Percentiles rank a stretch among this genome's conserved stretches.
Conservation (phyloP, 345 rosid species). For the Bruguiera parviflora region DNA sequence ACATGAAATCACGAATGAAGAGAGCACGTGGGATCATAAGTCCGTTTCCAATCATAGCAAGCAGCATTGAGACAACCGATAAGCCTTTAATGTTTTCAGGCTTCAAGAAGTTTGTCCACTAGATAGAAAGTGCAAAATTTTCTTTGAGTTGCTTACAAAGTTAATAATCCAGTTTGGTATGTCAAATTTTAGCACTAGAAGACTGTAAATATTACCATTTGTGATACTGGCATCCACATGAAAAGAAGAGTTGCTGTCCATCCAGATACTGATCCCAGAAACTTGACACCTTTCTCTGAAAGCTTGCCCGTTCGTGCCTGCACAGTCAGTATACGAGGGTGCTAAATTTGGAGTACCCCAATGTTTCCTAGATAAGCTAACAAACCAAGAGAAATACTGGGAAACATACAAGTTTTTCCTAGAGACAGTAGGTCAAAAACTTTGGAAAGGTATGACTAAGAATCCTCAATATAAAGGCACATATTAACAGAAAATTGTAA, state of each 20-base stretch:
- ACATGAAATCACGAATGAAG: conserved; percentile 88
- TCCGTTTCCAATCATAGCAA: conserved; percentile 88
- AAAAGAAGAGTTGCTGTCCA: conserved; percentile 96
- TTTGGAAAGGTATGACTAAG: neutral
- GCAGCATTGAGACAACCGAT: conserved; percentile 80
- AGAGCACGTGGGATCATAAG: conserved; percentile 92
- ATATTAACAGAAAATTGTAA: neutral
- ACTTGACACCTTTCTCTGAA: conserved; percentile 56
- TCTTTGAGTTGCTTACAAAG: conserved; percentile 15
- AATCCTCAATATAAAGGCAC: neutral
- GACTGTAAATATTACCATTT: conserved; percentile 50
- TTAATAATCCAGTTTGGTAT: neutral
- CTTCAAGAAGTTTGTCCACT: conserved; percentile 88
- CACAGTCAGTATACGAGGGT: conserved; percentile 24
- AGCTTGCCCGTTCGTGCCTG: conserved; percentile 81
- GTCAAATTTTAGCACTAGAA: conserved; percentile 5
- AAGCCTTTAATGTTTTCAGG: conserved; percentile 86
- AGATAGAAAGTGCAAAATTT: conserved; percentile 23
- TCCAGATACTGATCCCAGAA: conserved; percentile 71
- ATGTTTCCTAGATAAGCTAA: neutral
- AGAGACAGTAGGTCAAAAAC: neutral
- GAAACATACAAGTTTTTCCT: neutral
- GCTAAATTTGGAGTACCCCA: neutral
- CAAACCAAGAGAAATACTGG: neutral
- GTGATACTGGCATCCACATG: conserved; percentile 98